Evolutionary conservation across 2,329 filamentous ascomycete genomes (phyloP).

Genomic region (Gliomastix tumulicola): DNA sequence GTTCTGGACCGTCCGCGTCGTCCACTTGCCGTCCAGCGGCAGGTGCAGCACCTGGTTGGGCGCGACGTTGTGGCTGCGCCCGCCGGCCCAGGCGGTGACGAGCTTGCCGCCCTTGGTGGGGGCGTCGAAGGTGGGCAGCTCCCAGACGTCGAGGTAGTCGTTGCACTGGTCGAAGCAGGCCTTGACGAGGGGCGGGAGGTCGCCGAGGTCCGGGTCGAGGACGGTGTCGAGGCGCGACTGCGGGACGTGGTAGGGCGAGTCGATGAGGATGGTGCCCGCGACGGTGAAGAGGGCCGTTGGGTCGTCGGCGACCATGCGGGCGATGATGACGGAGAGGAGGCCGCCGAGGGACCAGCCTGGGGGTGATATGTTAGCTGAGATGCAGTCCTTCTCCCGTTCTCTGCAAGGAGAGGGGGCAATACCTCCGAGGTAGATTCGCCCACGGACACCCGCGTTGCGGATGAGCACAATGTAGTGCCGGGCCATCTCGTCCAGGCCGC

Average conservation of each 20-base stretch:
- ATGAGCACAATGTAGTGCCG: conserved; percentile 15
- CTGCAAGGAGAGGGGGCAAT: conserved; percentile 3
- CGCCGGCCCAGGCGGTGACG: conserved; percentile 5
- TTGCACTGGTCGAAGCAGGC: conserved; percentile 21
- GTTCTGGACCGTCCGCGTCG: conserved; percentile 4
- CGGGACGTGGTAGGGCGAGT: conserved; percentile 17
- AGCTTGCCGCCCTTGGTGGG: conserved; percentile 9
- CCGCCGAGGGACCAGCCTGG: conserved; percentile 22
- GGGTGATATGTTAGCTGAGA: no score
- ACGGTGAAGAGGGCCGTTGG: conserved; percentile 12
- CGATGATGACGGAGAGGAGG: conserved; percentile 15
- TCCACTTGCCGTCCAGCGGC: conserved; percentile 10
- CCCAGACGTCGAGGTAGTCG: conserved; percentile 18
- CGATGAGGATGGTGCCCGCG: conserved; percentile 17
- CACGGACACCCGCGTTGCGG: conserved; percentile 12
- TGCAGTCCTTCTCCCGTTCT: neutral
- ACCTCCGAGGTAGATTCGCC: conserved; percentile 18
- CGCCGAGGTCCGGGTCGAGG: conserved; percentile 9
- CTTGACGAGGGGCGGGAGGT: conserved; percentile 15
- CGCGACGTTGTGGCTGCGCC: neutral
- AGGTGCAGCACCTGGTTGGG: conserved; percentile 12
- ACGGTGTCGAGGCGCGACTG: conserved; percentile 7
- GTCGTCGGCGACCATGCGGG: conserved; percentile 14
- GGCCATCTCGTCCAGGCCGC: conserved; percentile 20
- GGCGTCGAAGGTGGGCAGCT: conserved; percentile 15